Conservation (phyloP, 2,329 filamentous ascomycete species). For the Lojkania enalia region DNA sequence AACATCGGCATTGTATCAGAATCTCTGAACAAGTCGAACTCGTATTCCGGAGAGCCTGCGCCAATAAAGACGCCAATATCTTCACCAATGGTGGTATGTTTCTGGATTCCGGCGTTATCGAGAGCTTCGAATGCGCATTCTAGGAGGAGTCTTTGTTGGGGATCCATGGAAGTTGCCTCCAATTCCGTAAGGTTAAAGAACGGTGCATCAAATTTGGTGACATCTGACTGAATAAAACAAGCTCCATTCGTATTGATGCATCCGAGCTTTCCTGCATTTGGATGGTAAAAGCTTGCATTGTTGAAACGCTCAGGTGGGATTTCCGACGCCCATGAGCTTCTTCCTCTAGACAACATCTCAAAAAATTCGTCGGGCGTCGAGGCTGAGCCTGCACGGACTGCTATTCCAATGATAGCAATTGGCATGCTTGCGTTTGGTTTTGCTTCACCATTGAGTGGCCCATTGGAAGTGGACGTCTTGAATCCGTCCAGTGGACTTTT, state of each 20-base stretch:
- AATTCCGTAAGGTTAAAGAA: conserved; percentile 27
- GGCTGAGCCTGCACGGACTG: conserved; percentile 39
- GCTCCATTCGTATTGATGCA: conserved; percentile 13
- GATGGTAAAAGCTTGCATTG: conserved; percentile 43
- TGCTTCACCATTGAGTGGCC: conserved; percentile 2
- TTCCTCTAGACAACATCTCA: conserved; percentile 36
- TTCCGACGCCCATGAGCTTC: conserved; percentile 31
- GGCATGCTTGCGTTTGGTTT: conserved; percentile 10
- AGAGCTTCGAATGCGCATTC: conserved; percentile 24
- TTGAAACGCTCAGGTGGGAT: conserved; percentile 42
- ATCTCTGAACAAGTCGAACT: conserved; percentile 14
- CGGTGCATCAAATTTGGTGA: conserved; percentile 23
- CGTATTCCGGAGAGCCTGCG: conserved; percentile 15
- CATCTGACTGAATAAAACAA: conserved; percentile 22
- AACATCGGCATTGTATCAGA: conserved; percentile 11
- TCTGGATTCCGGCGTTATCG: conserved; percentile 20
- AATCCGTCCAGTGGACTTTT: conserved; percentile 6
- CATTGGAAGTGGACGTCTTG: conserved; percentile 3
- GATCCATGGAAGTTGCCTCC: conserved; percentile 23
- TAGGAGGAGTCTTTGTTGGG: conserved; percentile 24
- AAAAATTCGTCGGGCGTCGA: conserved; percentile 37
- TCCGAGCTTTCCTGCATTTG: conserved; percentile 22
- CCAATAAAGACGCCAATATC: conserved; percentile 22
- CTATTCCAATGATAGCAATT: conserved; percentile 43
- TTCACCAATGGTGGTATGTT: conserved; percentile 15